Base-by-base conservation (phyloP, 2,329 filamentous ascomycete species). In the Ceratocystiopsis minuta region DNA sequence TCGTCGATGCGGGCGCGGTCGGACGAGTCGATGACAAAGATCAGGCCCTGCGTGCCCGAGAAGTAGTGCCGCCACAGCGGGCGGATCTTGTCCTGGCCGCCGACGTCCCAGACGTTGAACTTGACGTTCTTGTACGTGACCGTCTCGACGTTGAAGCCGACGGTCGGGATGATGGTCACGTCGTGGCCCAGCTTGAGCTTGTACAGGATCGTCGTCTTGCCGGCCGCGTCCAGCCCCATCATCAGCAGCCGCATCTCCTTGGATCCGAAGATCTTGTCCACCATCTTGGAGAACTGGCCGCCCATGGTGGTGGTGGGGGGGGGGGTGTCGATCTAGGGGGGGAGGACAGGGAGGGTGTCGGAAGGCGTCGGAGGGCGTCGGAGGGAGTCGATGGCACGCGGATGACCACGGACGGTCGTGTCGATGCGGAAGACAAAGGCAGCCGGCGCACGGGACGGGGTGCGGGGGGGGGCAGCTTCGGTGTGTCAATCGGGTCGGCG, bases 51-150 rank as follows among this genome's bases (percentile, higher is more conserved):
- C 54, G 90, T 98, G 68, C 93, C 93, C 68, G 93, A 87, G 79
- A 96, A 98, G 73, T 98, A 98, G 68, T 96, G 90, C 71, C 90
- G 86, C 90, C 90, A 98, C 60, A 98, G 73, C 60, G 90, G 90
- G 64, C 90, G 79, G 63, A 98, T 98, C 83, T 96, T 96, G 78
- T 98, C 90, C 74, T 98, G 90, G 65, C 90, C 90, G 73, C 90
- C 90, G 60, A 98, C 90, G 72, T 96, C 90, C 90, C 90, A 98
- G 62, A 98, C 90, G 64, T 88, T 96, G 75, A 98, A 98, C 64
- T 94, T 86, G 58, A 94, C 95, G 78, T 98, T 98, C 78, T 95
- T 95, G 75, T 96, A 96, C 64, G 93, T 87, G 64, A 98, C 90
- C 43, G 90, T 96, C 76, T 98, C 90, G 64, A 98, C 90, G 72